These are phyloP conservation scores for Globisporangium splendens DNA, from an alignment of 352 stramenopile species.

Conservation along the genomic window DNA sequence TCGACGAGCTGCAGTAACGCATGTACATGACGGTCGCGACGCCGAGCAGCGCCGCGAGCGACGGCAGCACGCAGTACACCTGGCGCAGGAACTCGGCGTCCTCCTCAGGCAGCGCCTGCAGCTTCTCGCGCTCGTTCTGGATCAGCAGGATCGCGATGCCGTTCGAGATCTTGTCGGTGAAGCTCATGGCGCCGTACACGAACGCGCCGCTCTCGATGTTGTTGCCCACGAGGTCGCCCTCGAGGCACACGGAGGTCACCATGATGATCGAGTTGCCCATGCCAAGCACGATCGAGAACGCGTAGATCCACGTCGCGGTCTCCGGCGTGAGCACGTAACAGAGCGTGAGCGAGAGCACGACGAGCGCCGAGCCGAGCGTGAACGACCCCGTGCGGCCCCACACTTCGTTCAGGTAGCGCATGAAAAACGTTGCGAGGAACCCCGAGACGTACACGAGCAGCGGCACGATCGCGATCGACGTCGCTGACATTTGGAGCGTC, in stretches of 20 bases:
- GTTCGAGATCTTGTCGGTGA: conserved; percentile 87
- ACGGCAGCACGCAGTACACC: conserved; percentile 71
- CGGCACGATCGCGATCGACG: conserved; percentile 80
- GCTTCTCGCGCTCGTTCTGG: conserved; percentile 75
- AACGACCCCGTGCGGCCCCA: conserved; percentile 72
- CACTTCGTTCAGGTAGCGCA: conserved; percentile 72
- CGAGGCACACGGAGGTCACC: conserved; percentile 81
- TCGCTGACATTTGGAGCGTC: conserved; percentile 82
- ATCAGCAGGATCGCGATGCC: conserved; percentile 78
- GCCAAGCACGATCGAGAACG: conserved; percentile 62
- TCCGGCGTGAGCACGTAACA: conserved; percentile 62
- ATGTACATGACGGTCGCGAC: conserved; percentile 72
- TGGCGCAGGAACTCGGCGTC: conserved; percentile 72
- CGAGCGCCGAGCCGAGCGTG: conserved; percentile 45
- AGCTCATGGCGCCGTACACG: conserved; percentile 85
- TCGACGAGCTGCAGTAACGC: conserved; percentile 51
- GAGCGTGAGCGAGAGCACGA: conserved; percentile 44
- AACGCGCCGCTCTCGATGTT: conserved; percentile 83
- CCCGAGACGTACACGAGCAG: conserved; percentile 81
- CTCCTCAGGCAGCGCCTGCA: conserved; percentile 45
- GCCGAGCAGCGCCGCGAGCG: conserved; percentile 52
- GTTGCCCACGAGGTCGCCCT: conserved; percentile 78
- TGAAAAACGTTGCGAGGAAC: conserved; percentile 74
- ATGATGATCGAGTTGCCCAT: conserved; percentile 88
- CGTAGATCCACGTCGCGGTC: conserved; percentile 69